Evolutionary conservation across 108 stramenopile genomes (phyloP), one percentile per base, ranked within the genome.

Genomic region (Fistulifera solaris): DNA sequence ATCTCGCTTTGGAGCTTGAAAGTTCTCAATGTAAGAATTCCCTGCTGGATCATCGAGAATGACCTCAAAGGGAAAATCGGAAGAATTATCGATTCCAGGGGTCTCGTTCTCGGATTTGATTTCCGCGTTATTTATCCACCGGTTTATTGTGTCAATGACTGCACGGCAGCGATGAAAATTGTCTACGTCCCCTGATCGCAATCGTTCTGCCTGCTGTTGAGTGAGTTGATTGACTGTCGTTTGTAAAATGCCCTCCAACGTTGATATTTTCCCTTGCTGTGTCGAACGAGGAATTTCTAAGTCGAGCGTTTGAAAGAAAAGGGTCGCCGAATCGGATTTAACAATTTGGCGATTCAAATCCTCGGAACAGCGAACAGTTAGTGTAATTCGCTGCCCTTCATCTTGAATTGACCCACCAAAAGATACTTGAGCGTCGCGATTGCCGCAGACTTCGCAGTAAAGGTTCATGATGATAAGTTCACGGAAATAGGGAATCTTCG

Each of bases 231-330:
- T 40, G 13, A 65, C 65, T 16, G 62, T 61, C 19, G 48, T 55
- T 52, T 41, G 40, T 26, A 74, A 42, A 1, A 78, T 44, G 15
- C 89, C 87, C 66, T 91, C 89, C 1, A 94, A 28, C 5, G 93
- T 94, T 5, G 78, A 72, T 23, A 89, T 53, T 26, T 48, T 59
- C 8, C 93, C 93, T 14, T 67, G 70, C 54, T 81, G 78, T 15
- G 81, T 81, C 38, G 13, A n/a, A n/a, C 81, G 43, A 16, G 93
- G 89, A 27, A 94, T 87, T 65, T 94, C 87, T 25, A 94, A 77
- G 7, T 87, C 80, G 27, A 89, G 39, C 2, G 47, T 38, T 5
- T 72, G 75, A 41, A 94, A 63, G 0, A 15, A 22, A 16, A 91
- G 51, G 1, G 68, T 58, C 15, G 83, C 85, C n/a, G 79, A 76